phyloP scores from a whole-genome alignment of 2,329 filamentous ascomycete species.

The Aschersonia sp. region DNA sequence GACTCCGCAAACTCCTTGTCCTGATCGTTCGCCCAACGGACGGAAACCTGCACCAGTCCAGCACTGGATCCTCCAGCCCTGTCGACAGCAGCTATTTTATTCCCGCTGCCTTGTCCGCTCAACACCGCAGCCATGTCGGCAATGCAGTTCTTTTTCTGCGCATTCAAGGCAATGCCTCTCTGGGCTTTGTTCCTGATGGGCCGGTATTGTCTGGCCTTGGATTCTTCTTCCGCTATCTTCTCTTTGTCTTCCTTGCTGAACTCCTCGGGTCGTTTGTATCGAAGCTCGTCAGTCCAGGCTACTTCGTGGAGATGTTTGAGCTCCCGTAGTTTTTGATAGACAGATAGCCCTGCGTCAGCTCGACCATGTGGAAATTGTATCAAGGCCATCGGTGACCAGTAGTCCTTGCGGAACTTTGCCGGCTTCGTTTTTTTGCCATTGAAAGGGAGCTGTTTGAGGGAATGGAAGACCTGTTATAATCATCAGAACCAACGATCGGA shows the following conservation, averaged over 20 bases:
- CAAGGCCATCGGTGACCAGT: constrained; percentile 47
- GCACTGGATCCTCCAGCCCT: constrained; percentile 7
- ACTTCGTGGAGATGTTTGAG: constrained; percentile 48
- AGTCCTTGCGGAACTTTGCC: constrained; percentile 49
- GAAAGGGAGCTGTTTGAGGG: constrained; percentile 44
- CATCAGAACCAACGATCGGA: no score
- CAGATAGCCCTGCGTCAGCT: constrained; percentile 39
- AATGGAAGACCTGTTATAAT: constrained; percentile 21
- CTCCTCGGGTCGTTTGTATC: constrained; percentile 21
- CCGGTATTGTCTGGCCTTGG: constrained; percentile 16
- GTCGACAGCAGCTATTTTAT: constrained; percentile 22
- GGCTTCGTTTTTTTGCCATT: constrained; percentile 55
- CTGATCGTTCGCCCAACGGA: constrained; percentile 36
- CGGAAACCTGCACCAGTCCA: constrained; percentile 24
- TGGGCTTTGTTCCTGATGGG: constrained; percentile 22
- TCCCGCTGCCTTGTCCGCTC: constrained; percentile 34
- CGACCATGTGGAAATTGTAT: constrained; percentile 41
- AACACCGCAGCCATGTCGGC: constrained; percentile 50
- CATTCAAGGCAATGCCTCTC: constrained; percentile 37
- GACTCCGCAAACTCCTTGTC: constrained; percentile 30
- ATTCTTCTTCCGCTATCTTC: constrained; percentile 15
- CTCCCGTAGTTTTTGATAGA: constrained; percentile 51
- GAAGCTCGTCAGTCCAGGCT: constrained; percentile 37
- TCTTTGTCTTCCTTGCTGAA: constrained; percentile 18
- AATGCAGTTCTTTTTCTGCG: constrained; percentile 46